Evolutionary conservation across 129 eudicot species (phyloP), one percentile per base, ranked within the genome.

Genomic region (Helianthus annuus): DNA sequence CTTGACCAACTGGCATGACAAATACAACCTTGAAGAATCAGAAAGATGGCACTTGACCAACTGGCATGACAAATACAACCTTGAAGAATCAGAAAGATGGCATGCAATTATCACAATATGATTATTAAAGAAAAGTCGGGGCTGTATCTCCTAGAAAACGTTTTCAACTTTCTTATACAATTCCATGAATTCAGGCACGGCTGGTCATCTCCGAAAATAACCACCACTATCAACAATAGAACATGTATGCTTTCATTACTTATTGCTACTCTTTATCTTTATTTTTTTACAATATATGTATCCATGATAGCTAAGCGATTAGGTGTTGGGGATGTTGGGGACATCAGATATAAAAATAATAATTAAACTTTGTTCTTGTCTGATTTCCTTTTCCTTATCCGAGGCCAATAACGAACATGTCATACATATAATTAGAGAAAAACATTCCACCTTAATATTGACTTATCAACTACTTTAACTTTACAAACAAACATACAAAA

Each of bases 401-500:
- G 4, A 55, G 14, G 56, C 17, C 29, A 71, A 16, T 27, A 71
- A 45, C 24, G n/a, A 42, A 29, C 76, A 71, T 57, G 27, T 71
- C 16, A 58, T 24, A 56, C 59, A 71, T 42, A 42, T 42, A 42
- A 6, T 6, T 42, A 58, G 63, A 60, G 17, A 8, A 58, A 59
- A 45, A 62, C 45, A 42, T 42, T 27, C 48, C 51, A 53, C 64
- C 63, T 69, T 4, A 52, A 53, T n/a, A 42, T 57, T 24, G 58
- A 73, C 53, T 48, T 15, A 17, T 61, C 59, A 57, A 73, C 39
- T 48, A 48, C 77, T 73, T 61, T 44, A 63, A 63, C 62, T 73
- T 49, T 62, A 49, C 51, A 48, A 62, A 61, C 48, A 53, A 52
- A 70, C 54, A 19, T 7, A 63, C 27, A 6, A 63, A 72, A 72